Percentiles rank a stretch among this genome's conserved stretches.
These are phyloP conservation scores for Biancaea sappan DNA, from an alignment of 306 rosid species.

Conservation along the genomic window DNA sequence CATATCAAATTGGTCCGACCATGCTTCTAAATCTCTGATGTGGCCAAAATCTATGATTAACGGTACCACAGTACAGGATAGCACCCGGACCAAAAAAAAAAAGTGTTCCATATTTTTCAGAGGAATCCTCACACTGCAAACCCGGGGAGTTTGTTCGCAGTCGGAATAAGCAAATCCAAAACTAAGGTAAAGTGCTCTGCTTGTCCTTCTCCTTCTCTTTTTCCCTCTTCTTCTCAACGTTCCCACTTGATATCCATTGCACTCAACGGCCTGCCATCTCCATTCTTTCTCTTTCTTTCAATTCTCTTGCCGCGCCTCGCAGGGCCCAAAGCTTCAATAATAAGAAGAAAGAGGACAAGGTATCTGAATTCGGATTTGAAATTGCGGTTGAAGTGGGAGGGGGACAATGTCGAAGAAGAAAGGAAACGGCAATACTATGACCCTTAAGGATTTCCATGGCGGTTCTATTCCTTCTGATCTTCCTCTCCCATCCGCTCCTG, in stretches of 20 bases:
- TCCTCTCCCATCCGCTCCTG: constrained; percentile 96
- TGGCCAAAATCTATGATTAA: too few species aligned
- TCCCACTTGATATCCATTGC: not conserved
- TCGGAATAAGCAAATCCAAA: not conserved
- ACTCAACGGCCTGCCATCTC: constrained; percentile 1
- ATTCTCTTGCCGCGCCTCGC: not conserved
- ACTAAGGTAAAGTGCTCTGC: not conserved
- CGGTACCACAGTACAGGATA: too few species aligned
- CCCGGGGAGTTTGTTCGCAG: not conserved
- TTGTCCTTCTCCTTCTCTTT: not conserved
- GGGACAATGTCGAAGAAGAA: constrained; percentile 94
- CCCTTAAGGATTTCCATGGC: constrained; percentile 96
- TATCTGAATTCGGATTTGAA: constrained; percentile 9
- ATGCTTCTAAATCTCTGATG: too few species aligned
- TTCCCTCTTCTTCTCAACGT: not conserved
- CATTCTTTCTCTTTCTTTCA: not conserved
- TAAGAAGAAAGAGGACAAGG: not conserved
- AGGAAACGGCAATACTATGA: constrained; percentile 80
- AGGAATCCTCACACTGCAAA: too few species aligned
- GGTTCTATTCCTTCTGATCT: constrained; percentile 94
- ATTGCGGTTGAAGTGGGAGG: constrained; percentile 3
- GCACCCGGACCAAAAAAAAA: too few species aligned
- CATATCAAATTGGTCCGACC: too few species aligned
- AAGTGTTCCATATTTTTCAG: too few species aligned
- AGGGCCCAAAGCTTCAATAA: not conserved